Conservation (phyloP, 441 rosid species). For the Pelargonium citronellum region DNA sequence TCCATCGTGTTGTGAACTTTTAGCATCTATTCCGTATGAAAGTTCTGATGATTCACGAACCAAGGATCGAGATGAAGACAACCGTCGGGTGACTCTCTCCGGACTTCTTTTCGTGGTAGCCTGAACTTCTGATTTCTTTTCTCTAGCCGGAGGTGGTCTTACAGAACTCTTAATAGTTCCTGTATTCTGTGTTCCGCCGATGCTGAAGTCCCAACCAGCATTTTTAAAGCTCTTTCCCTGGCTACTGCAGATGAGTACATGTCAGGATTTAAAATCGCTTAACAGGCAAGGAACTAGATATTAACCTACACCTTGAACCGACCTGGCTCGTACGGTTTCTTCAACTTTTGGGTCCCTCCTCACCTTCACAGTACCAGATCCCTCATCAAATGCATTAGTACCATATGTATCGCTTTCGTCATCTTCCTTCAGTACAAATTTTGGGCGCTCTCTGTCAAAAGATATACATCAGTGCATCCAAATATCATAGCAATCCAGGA, state of each 20-base stretch:
- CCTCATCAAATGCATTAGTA: constrained; percentile 41
- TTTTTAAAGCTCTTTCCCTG: constrained; percentile 59
- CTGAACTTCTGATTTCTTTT: constrained; percentile 58
- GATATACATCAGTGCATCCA: constrained; percentile 12
- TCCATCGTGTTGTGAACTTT: constrained; percentile 46
- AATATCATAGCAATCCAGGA: neutral
- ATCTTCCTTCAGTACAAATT: constrained; percentile 62
- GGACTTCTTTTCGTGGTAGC: constrained; percentile 44
- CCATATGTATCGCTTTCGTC: constrained; percentile 49
- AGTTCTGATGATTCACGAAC: constrained; percentile 45
- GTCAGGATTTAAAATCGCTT: constrained; percentile 25
- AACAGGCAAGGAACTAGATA: constrained; percentile 17
- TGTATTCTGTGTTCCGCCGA: constrained; percentile 64
- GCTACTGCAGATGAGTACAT: constrained; percentile 36
- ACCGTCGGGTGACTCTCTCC: constrained; percentile 42
- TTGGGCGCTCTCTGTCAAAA: constrained; percentile 78
- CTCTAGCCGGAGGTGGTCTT: constrained; percentile 79
- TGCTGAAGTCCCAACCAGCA: constrained; percentile 97
- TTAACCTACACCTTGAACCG: constrained; percentile 23
- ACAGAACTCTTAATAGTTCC: constrained; percentile 66
- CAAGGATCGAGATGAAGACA: constrained; percentile 43
- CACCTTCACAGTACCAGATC: constrained; percentile 74
- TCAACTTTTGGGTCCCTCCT: constrained; percentile 57
- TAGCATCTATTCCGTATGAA: constrained; percentile 37
- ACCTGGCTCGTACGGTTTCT: constrained; percentile 70